These are phyloP conservation scores for Yamadazyma pseudoaaseri DNA, from an alignment of 1,139 yeast genomes.

Conservation along the genomic window DNA sequence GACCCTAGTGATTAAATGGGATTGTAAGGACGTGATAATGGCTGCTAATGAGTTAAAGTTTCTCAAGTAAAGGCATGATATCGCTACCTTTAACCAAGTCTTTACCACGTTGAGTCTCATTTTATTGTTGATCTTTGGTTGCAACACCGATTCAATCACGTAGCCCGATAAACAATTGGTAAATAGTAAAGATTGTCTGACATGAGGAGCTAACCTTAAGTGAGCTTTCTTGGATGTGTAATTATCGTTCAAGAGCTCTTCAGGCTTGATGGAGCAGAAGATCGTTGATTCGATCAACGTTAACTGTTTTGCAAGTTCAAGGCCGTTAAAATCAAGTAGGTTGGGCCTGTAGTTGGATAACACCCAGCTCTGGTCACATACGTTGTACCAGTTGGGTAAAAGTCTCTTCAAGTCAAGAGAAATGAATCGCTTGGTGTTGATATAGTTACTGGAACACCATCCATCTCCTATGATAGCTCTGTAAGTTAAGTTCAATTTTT, in stretches of 20 bases:
- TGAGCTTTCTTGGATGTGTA: conserved; percentile 65
- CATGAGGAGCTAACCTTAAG: conserved; percentile 68
- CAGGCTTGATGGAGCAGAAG: conserved; percentile 64
- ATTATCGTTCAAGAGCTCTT: conserved; percentile 74
- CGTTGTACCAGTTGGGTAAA: conserved; percentile 36
- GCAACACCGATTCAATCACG: conserved; percentile 75
- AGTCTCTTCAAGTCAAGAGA: conserved; percentile 27
- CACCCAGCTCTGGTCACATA: conserved; percentile 48
- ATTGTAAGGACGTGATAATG: conserved; percentile 79
- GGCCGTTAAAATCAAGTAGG: conserved; percentile 68
- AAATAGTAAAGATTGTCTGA: conserved; percentile 64
- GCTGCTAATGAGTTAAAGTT: conserved; percentile 90
- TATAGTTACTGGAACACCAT: conserved; percentile 41
- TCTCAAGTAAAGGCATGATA: conserved; percentile 75
- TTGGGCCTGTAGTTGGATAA: conserved; percentile 49
- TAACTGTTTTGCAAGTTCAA: conserved; percentile 82
- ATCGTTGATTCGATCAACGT: conserved; percentile 76
- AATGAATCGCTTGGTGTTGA: conserved; percentile 25
- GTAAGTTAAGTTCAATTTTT: conserved; percentile 46
- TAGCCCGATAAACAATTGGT: conserved; percentile 81
- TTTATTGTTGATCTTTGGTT: conserved; percentile 48
- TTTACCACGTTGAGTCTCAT: conserved; percentile 61
- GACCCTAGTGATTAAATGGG: conserved; percentile 74
- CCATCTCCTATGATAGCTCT: conserved; percentile 49
- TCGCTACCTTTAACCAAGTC: conserved; percentile 82